Conservation (phyloP, 768 basidiomycete species). For the Mycena haematopus region DNA sequence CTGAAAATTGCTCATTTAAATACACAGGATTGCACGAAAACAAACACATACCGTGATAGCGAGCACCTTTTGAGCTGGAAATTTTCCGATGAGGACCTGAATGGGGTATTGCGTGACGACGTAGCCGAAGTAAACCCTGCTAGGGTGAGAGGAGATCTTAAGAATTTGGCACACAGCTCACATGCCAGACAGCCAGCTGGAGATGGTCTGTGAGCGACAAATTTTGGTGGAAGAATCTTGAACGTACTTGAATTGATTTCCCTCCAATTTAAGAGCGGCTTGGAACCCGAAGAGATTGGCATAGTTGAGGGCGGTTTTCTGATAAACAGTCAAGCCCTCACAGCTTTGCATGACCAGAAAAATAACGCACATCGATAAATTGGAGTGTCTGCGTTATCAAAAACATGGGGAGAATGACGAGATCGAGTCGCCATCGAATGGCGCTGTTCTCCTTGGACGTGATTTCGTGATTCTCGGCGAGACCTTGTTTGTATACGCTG, state of each 20-base stretch:
- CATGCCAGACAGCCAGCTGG: slow-evolving; percentile 28
- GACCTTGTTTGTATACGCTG: slow-evolving; percentile 24
- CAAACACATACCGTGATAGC: slow-evolving; percentile 22
- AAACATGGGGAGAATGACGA: slow-evolving; percentile 26
- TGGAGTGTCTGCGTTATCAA: slow-evolving; percentile 29
- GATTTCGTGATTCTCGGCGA: slow-evolving; percentile 22
- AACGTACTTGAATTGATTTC: slow-evolving; percentile 30
- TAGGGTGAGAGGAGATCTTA: neutral
- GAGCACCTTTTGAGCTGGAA: slow-evolving; percentile 28
- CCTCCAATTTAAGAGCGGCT: slow-evolving; percentile 22
- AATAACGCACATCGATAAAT: slow-evolving; percentile 27
- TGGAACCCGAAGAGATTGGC: slow-evolving; percentile 31
- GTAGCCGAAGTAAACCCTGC: slow-evolving; percentile 29
- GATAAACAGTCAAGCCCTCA: neutral
- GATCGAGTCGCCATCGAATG: slow-evolving; percentile 29
- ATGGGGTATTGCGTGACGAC: slow-evolving; percentile 30
- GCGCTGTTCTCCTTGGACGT: slow-evolving; percentile 23
- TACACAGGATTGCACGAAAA: neutral
- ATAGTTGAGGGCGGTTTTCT: slow-evolving; percentile 31
- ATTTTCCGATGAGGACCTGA: slow-evolving; percentile 29
- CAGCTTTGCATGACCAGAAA: neutral
- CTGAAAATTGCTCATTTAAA: no score
- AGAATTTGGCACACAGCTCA: neutral
- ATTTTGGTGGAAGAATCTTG: neutral
- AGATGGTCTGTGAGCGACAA: neutral